Conservation (phyloP, 305 asterid species). For the Fraxinus greggii region DNA sequence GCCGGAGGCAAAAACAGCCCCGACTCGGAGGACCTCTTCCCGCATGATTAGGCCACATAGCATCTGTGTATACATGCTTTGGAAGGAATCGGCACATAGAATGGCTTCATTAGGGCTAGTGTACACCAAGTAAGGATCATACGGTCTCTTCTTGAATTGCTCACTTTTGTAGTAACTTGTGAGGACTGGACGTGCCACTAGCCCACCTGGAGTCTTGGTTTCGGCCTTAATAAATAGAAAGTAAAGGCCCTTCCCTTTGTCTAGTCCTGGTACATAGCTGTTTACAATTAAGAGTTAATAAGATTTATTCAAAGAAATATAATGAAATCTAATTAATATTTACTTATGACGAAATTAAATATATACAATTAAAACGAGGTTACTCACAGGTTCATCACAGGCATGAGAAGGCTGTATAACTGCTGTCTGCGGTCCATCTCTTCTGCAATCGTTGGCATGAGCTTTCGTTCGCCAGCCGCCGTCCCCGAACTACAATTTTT, state of each 20-base stretch:
- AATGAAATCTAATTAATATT: too few relatives aligned
- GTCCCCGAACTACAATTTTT: not conserved
- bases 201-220: conserved; percentile 36
- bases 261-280: conserved; percentile 37
- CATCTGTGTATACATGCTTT: conserved; percentile 46
- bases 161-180: conserved; percentile 14
- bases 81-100: conserved; percentile 35
- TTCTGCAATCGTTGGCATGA: conserved; percentile 14
- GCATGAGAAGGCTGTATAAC: conserved; percentile 17
- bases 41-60: conserved; percentile 40
- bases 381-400: conserved; percentile 7
- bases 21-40: conserved; percentile 31
- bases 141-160: conserved; percentile 28
- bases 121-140: conserved; percentile 32
- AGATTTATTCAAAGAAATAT: not conserved
- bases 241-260: conserved; percentile 42
- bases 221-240: conserved; percentile 36
- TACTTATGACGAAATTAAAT: not conserved
- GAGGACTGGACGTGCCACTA: conserved; percentile 38
- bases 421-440: not conserved
- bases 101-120: conserved; percentile 44
- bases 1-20: conserved; percentile 43
- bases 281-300: not conserved
- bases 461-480: conserved; percentile 9
- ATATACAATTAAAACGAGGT: not conserved